Evolutionary conservation across 2,329 filamentous ascomycete genomes (phyloP).

Genomic region (Tolypocladium inflatum): DNA sequence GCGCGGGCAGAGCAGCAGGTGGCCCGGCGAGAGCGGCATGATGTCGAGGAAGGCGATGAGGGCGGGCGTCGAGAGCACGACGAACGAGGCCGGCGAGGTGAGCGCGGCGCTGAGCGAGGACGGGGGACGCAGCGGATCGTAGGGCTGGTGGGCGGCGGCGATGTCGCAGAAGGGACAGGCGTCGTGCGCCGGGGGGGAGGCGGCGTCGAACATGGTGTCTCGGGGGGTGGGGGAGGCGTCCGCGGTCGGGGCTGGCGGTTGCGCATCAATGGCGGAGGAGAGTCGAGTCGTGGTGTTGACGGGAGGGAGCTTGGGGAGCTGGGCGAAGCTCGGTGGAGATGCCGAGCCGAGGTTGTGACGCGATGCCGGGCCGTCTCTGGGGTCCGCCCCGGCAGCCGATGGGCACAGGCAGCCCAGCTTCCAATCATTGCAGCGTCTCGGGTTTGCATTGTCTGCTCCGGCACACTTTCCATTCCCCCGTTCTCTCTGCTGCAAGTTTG

Average conservation of each 20-base stretch:
- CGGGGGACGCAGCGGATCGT: constrained; percentile 33
- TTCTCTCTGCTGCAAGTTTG: no score
- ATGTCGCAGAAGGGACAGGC: constrained; percentile 57
- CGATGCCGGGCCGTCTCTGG: not conserved
- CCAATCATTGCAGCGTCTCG: no score
- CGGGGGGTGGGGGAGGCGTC: not conserved
- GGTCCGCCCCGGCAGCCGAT: not conserved
- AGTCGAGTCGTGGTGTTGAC: not conserved
- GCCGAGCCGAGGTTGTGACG: not conserved
- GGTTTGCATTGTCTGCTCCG: no score
- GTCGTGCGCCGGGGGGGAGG: constrained; percentile 16
- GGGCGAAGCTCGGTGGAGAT: not conserved
- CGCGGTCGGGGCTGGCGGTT: not conserved
- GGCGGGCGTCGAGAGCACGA: constrained; percentile 69
- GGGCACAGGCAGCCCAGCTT: not conserved
- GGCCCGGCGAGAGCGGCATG: constrained; percentile 73
- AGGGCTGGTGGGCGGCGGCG: constrained; percentile 36
- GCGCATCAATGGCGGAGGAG: not conserved
- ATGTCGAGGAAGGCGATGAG: constrained; percentile 91
- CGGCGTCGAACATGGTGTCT: constrained; percentile 24
- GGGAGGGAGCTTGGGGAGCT: not conserved
- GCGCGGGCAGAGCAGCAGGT: constrained; percentile 74
- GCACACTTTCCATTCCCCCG: no score
- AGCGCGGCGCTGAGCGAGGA: constrained; percentile 20
- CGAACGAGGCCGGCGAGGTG: constrained; percentile 38